Evolutionary conservation across 345 rosid genomes (phyloP).

Genomic region (Syzygium aqueum): DNA sequence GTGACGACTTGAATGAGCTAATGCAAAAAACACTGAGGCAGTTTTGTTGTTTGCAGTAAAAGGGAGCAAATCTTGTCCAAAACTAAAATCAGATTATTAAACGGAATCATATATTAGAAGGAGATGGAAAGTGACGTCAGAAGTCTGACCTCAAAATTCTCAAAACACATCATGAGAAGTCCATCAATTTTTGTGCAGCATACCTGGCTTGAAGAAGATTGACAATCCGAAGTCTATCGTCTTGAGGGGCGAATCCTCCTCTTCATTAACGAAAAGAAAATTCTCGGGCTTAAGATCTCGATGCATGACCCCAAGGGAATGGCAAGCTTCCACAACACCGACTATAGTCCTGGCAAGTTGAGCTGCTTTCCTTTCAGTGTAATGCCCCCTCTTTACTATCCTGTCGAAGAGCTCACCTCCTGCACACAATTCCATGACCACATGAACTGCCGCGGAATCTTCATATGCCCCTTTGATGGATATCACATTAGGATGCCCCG

Average conservation of each 20-base stretch:
- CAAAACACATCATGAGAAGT: neutral
- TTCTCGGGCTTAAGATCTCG: conserved; percentile 14
- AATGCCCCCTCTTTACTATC: conserved; percentile 55
- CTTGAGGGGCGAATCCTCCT: conserved; percentile 9
- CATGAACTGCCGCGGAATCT: conserved; percentile 77
- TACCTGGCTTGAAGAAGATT: conserved; percentile 16
- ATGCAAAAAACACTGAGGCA: neutral
- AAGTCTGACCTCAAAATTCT: neutral
- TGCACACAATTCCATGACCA: conserved; percentile 84
- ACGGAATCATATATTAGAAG: neutral
- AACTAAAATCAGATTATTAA: neutral
- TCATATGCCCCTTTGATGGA: conserved; percentile 80
- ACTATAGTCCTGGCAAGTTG: conserved; percentile 8
- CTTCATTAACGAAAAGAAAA: conserved; percentile 3
- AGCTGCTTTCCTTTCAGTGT: conserved; percentile 12
- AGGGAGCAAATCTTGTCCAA: neutral
- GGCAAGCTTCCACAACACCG: conserved; percentile 7
- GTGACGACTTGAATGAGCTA: neutral
- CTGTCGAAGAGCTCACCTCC: conserved; percentile 96
- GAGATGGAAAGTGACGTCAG: neutral
- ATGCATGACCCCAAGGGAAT: conserved; percentile 11
- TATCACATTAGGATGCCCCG: conserved; percentile 60
- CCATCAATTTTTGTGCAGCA: neutral
- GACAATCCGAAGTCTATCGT: conserved; percentile 7
- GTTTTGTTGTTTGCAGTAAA: neutral